These are phyloP conservation scores for Fusarium chuoi DNA, from an alignment of 2,329 filamentous ascomycete species.

Conservation along the genomic window DNA sequence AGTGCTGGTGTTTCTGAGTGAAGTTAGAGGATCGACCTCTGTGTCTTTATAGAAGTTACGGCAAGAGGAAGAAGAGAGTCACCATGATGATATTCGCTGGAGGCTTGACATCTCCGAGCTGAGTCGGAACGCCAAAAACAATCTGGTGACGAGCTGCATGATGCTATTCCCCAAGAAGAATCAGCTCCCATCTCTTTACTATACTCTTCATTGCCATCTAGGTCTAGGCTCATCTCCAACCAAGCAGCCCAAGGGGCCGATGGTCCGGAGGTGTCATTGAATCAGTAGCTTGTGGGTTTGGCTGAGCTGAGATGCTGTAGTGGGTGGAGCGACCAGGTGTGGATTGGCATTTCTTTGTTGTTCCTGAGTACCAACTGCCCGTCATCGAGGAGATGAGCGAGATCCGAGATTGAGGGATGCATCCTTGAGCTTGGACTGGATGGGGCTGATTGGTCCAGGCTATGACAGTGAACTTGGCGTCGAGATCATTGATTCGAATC, in stretches of 20 bases:
- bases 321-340: neutral
- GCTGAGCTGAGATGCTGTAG: accelerated
- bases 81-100: accelerated
- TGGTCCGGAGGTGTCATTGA: neutral
- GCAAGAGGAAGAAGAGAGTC: accelerated
- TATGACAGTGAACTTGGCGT: neutral
- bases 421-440: neutral
- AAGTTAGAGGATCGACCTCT: accelerated
- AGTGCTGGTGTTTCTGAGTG: too few species aligned
- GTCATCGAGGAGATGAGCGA: neutral
- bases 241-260: neutral
- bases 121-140: neutral
- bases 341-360: neutral
- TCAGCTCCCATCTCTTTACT: accelerated
- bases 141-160: neutral
- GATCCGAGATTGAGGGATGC: neutral
- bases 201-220: accelerated
- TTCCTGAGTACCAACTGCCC: accelerated
- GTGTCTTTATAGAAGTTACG: neutral
- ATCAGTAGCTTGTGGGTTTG: neutral
- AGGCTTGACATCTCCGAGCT: neutral
- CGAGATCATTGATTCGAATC: accelerated
- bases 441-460: accelerated
- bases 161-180: neutral
- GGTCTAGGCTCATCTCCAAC: accelerated